Evolutionary conservation across 2,329 filamentous ascomycete genomes (phyloP), one percentile per base, ranked within the genome.

Genomic region (Ophiostoma australiae): DNA sequence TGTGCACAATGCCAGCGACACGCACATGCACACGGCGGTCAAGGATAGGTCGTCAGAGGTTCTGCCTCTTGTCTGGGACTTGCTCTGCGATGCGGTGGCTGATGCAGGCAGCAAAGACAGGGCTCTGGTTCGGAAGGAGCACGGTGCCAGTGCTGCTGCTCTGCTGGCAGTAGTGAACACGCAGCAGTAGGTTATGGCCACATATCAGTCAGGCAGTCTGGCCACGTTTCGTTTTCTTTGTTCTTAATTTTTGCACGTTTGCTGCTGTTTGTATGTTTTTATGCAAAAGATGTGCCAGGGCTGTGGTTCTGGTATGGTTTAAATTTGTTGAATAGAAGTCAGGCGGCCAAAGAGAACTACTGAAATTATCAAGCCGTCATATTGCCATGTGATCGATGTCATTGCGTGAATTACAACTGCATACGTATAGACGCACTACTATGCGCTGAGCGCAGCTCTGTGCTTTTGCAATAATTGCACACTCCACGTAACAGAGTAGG

Each of bases 21-120:
- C 48, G 5, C 67, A 73, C 7, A 63, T 69, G 68, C 73, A 74
- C 70, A 73, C 73, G 31, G 72, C 73, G 3, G 27, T 74, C 33
- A 71, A 72, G 68, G 74, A 74, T 65, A 31, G 8, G 1, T 15
- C 72, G 1, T 27, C n/a, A 0, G 31, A 15, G 8, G 71, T 73
- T 8, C 48, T 72, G 33, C 31, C 58, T 7, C n/a, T 4, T 6
- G 17, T 69, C 3, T 72, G 69, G 71, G 5, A 7, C 4, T 3
- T 66, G 13, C 41, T 70, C 11, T 23, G 55, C 15, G 20, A 48
- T 7, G 44, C 48, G 4, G 70, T 48, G 15, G 39, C 39, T 1
- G 11, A 35, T 3, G 10, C 17, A 0, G 5, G 17, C 10, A 10
- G 37, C 4, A 37, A 27, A 5, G 65, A 27, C 23, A 20, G 17